Percentiles rank a stretch among this genome's conserved stretches.
Evolutionary conservation across 1,139 yeast genomes (phyloP).

Genomic region (Blastobotrys capitulatus): DNA sequence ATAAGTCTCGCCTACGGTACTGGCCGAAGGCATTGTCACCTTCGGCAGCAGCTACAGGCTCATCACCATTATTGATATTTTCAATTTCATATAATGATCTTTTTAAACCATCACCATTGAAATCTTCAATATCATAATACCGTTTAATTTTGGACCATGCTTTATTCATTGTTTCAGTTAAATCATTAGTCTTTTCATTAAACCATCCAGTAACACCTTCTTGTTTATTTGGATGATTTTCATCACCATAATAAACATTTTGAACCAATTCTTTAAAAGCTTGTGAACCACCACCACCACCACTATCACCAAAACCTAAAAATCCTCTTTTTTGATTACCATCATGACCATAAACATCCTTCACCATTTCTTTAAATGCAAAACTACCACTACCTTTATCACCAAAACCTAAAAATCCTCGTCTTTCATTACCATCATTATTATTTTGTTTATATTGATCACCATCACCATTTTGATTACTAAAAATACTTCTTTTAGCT

Average conservation of each 20-base stretch:
- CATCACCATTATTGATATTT: background rate
- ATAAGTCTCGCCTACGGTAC: background rate
- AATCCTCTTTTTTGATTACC: too few species aligned
- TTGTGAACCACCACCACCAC: too few species aligned
- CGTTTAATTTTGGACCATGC: conserved; percentile 7
- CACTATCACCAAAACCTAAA: too few species aligned
- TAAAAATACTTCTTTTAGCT: background rate
- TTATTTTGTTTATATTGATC: too few species aligned
- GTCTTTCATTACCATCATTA: too few species aligned
- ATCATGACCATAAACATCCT: too few species aligned
- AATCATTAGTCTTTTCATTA: background rate
- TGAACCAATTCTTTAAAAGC: background rate
- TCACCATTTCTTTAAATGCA: background rate
- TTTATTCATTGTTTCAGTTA: background rate
- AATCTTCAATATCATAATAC: conserved; percentile 5
- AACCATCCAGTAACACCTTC: background rate
- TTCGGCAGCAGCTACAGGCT: background rate
- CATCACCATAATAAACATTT: background rate
- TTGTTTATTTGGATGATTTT: too few species aligned
- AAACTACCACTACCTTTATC: too few species aligned
- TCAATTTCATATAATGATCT: background rate
- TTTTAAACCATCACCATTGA: background rate
- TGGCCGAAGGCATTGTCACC: background rate
- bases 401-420: too few species aligned
- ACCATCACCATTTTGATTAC: background rate